Evolutionary conservation across 1,139 yeast species (phyloP).

Genomic region (Hyphopichia khmerensis): DNA sequence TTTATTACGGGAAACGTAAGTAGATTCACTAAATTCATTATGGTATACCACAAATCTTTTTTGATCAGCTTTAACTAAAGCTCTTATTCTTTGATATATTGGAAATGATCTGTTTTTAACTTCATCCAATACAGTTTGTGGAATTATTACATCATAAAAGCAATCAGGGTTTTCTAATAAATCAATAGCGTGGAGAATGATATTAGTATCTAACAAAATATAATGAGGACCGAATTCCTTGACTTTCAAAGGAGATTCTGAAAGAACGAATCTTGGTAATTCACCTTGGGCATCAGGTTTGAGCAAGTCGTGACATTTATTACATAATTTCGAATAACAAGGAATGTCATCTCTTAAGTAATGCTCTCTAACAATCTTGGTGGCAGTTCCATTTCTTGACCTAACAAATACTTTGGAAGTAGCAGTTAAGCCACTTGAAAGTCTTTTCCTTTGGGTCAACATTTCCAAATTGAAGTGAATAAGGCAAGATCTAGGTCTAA

Average conservation of each 20-base stretch:
- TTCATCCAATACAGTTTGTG: conserved; percentile 93
- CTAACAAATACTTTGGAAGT: conserved; percentile 92
- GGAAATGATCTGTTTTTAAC: conserved; percentile 87
- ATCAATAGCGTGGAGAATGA: conserved; percentile 86
- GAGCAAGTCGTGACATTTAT: conserved; percentile 55
- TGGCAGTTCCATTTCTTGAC: conserved; percentile 85
- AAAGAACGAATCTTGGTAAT: conserved; percentile 48
- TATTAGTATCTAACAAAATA: conserved; percentile 82
- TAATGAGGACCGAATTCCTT: conserved; percentile 55
- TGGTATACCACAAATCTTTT: conserved; percentile 91
- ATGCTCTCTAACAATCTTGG: conserved; percentile 91
- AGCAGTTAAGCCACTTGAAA: conserved; percentile 61
- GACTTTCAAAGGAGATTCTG: conserved; percentile 48
- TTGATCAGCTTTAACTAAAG: conserved; percentile 71
- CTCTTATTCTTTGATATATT: conserved; percentile 78
- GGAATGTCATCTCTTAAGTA: conserved; percentile 91
- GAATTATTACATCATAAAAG: conserved; percentile 86
- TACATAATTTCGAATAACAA: conserved; percentile 76
- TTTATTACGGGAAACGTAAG: conserved; percentile 61
- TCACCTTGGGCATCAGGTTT: conserved; percentile 58
- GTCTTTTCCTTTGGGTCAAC: conserved; percentile 39
- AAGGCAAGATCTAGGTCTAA: too few species aligned
- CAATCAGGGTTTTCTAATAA: conserved; percentile 74
- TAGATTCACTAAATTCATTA: conserved; percentile 80
- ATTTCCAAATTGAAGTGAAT: conserved; percentile 7